Percentiles rank a stretch among this genome's conserved stretches.
These are phyloP conservation scores for Pluteus cervinus DNA, from an alignment of 768 basidiomycete genomes.

Conservation along the genomic window DNA sequence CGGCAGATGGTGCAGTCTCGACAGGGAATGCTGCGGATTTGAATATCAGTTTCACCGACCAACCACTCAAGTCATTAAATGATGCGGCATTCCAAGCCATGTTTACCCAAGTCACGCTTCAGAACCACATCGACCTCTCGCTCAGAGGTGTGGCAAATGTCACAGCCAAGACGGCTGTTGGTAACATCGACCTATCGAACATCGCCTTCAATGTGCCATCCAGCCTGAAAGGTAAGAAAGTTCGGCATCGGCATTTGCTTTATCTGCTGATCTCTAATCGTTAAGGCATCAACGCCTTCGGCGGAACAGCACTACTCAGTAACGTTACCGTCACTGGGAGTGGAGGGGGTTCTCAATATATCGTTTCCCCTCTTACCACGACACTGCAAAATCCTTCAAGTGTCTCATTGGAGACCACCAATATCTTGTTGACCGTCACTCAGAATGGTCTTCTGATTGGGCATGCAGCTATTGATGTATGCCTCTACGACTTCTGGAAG, in stretches of 20 bases:
- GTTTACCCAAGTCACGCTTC: constrained; percentile 55
- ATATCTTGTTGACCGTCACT: constrained; percentile 51
- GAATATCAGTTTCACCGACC: constrained; percentile 48
- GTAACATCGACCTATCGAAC: constrained; percentile 57
- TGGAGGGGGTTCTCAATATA: constrained; percentile 57
- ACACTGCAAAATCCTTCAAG: constrained; percentile 63
- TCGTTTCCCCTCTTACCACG: constrained; percentile 52
- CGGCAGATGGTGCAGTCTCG: constrained; percentile 55
- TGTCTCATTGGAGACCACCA: constrained; percentile 52
- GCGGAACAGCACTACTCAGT: constrained; percentile 40
- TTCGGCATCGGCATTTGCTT: not conserved
- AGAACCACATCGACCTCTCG: constrained; percentile 33
- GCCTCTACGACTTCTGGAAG: constrained; percentile 10
- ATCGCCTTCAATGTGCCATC: constrained; percentile 61
- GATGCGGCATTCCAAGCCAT: constrained; percentile 47
- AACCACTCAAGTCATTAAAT: constrained; percentile 51
- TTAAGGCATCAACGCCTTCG: constrained; percentile 56
- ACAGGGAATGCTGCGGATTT: constrained; percentile 64
- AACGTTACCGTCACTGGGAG: constrained; percentile 60
- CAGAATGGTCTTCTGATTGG: constrained; percentile 54
- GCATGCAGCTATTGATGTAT: constrained; percentile 50
- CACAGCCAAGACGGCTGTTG: constrained; percentile 54
- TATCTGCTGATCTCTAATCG: constrained; percentile 3
- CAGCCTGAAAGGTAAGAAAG: constrained; percentile 38
- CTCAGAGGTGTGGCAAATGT: constrained; percentile 56